Conservation (phyloP, 2,329 filamentous ascomycete species). For the Monilinia polystroma region DNA sequence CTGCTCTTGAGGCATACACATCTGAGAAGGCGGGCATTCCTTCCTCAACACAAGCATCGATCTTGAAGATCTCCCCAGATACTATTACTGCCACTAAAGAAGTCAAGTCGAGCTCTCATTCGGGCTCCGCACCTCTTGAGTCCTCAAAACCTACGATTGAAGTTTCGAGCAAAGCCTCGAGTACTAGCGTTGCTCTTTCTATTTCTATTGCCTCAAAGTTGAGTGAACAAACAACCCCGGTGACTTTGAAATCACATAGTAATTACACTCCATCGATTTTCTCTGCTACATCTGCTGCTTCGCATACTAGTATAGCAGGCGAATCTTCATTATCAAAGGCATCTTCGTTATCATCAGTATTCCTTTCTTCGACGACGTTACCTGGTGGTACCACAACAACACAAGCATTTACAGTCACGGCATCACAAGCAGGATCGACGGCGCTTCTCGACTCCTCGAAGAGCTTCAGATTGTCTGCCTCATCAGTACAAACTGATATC, state of each 20-base stretch:
- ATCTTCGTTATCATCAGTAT: neutral
- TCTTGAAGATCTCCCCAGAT: slow-evolving; percentile 3
- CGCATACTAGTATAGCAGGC: neutral
- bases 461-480: neutral
- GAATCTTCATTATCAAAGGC: neutral
- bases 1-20: neutral
- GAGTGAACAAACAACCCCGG: neutral
- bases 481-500: neutral
- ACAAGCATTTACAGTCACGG: slow-evolving; percentile 16
- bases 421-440: neutral
- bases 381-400: slow-evolving; percentile 3
- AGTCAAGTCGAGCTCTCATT: neutral
- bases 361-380: slow-evolving; percentile 8
- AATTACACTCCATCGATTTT: neutral
- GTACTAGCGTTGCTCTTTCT: neutral
- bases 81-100: neutral
- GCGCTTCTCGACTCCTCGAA: neutral
- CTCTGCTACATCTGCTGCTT: neutral
- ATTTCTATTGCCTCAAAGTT: neutral
- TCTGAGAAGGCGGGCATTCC: neutral
- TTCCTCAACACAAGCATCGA: slow-evolving; percentile 5
- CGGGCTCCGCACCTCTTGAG: neutral
- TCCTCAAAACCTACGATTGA: neutral
- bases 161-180: neutral
- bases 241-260: neutral